Conservation (phyloP, 2,329 filamentous ascomycete genomes). For the Epichloe elymi region DNA sequence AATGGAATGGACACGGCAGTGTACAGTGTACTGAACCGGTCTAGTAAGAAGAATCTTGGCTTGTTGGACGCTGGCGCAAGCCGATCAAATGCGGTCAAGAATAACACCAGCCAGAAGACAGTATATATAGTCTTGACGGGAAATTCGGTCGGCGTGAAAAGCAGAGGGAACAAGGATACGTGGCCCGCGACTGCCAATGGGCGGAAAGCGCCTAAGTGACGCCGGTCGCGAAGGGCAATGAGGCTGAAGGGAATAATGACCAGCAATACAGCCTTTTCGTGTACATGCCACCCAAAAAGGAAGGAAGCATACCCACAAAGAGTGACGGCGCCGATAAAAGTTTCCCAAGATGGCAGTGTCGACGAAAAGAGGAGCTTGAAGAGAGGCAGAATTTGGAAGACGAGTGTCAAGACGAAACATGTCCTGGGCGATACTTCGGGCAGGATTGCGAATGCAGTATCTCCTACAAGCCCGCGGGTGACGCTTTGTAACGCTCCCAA, state of each 20-base stretch:
- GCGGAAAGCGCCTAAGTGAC: slow-evolving; percentile 82
- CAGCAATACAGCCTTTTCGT: slow-evolving; percentile 90
- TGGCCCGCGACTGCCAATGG: slow-evolving; percentile 88
- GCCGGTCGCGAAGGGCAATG: slow-evolving; percentile 76
- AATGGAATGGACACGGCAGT: slow-evolving; percentile 81
- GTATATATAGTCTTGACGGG: slow-evolving; percentile 91
- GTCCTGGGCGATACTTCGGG: slow-evolving; percentile 69
- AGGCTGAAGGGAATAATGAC: slow-evolving; percentile 93
- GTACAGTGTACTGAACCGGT: slow-evolving; percentile 82
- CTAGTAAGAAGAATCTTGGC: slow-evolving; percentile 76
- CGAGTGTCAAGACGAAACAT: slow-evolving; percentile 72
- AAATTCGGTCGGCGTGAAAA: slow-evolving; percentile 88
- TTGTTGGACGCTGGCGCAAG: slow-evolving; percentile 72
- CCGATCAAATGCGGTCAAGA: slow-evolving; percentile 75
- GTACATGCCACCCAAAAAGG: slow-evolving; percentile 96
- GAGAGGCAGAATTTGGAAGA: slow-evolving; percentile 69
- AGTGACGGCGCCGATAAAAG: slow-evolving; percentile 78
- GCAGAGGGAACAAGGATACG: slow-evolving; percentile 84
- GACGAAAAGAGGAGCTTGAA: slow-evolving; percentile 56
- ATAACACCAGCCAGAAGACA: slow-evolving; percentile 76
- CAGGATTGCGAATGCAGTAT: slow-evolving; percentile 86
- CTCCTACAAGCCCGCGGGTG: slow-evolving; percentile 83
- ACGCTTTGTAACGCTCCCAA: slow-evolving; percentile 70
- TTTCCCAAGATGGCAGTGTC: slow-evolving; percentile 66
- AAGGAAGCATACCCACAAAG: slow-evolving; percentile 94